Evolutionary conservation across 805 yeast species (phyloP).

Genomic region (Blastobotrys mokoenaii): DNA sequence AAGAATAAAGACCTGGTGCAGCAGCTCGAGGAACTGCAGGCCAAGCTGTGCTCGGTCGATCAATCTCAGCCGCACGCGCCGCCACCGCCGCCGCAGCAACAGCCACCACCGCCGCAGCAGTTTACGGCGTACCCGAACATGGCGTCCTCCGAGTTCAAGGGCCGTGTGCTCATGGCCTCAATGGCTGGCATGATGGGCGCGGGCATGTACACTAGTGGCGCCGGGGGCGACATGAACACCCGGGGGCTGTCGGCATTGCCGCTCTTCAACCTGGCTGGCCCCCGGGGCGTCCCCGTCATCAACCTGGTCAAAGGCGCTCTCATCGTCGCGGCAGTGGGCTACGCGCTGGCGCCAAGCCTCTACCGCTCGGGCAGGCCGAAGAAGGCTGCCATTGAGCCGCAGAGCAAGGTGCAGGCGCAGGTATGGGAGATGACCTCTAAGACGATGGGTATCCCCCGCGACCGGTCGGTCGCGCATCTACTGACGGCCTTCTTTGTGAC

Average conservation of each 20-base stretch:
- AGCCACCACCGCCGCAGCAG: not conserved
- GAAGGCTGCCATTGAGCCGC: constrained; percentile 3
- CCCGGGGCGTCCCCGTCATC: constrained; percentile 7
- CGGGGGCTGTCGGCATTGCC: constrained; percentile 28
- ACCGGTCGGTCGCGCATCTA: constrained; percentile 3
- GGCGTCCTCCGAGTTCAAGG: not conserved
- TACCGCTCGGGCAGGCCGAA: constrained; percentile 6
- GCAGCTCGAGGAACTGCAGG: constrained; percentile 43
- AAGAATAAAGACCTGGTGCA: constrained; percentile 43
- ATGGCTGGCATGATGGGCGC: constrained; percentile 32
- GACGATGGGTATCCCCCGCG: constrained; percentile 20
- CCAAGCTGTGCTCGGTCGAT: not conserved
- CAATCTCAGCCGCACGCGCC: not conserved
- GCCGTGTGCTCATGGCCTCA: constrained; percentile 24
- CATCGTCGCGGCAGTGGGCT: constrained; percentile 23
- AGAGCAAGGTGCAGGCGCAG: constrained; percentile 4
- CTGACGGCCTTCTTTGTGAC: constrained; percentile 9
- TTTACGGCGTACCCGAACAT: not conserved
- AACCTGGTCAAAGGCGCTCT: constrained; percentile 19
- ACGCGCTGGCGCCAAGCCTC: constrained; percentile 23
- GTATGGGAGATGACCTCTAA: constrained; percentile 22
- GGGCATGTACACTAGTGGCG: constrained; percentile 19
- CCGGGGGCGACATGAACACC: constrained; percentile 10
- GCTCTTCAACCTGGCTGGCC: constrained; percentile 7
- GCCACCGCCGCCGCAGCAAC: not conserved